Percentiles rank a stretch among this genome's conserved stretches.
Evolutionary conservation across 768 basidiomycete species (phyloP).

Genomic region (Dioszegia hungarica): DNA sequence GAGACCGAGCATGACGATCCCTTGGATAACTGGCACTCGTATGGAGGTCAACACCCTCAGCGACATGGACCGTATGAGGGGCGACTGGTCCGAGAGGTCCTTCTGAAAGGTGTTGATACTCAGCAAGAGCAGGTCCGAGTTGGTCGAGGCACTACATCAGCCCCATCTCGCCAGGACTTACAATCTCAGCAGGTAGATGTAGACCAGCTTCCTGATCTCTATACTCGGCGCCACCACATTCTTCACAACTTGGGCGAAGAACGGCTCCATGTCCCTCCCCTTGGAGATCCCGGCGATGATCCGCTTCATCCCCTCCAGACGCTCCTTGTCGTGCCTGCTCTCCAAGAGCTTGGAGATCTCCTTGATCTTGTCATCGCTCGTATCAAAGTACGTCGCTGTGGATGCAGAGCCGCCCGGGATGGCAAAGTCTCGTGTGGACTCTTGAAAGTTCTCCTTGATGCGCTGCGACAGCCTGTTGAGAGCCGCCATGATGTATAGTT

Average conservation of each 20-base stretch:
- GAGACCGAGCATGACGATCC: slow-evolving; percentile 61
- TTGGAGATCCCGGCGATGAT: slow-evolving; percentile 94
- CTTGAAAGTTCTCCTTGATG: slow-evolving; percentile 48
- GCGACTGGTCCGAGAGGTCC: slow-evolving; percentile 85
- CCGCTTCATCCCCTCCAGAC: slow-evolving; percentile 90
- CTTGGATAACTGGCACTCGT: slow-evolving; percentile 75
- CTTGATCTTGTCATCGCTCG: slow-evolving; percentile 70
- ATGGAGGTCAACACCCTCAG: slow-evolving; percentile 88
- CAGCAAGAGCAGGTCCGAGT: slow-evolving; percentile 88
- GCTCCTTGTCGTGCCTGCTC: slow-evolving; percentile 79
- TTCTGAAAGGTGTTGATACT: slow-evolving; percentile 99
- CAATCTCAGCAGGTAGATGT: slow-evolving; percentile 93
- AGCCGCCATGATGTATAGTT: slow-evolving; percentile 28
- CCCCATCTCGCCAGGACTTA: slow-evolving; percentile 25
- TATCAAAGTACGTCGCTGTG: slow-evolving; percentile 41
- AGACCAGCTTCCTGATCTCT: slow-evolving; percentile 89
- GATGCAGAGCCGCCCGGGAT: slow-evolving; percentile 23
- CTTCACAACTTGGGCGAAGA: slow-evolving; percentile 96
- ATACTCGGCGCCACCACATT: slow-evolving; percentile 89
- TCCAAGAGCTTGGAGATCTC: slow-evolving; percentile 83
- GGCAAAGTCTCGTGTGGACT: slow-evolving; percentile 45
- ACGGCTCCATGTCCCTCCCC: slow-evolving; percentile 80
- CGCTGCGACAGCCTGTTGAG: slow-evolving; percentile 43
- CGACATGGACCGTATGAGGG: slow-evolving; percentile 94
- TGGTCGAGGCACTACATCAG: slow-evolving; percentile 61